Conservation (phyloP, 2,329 filamentous ascomycete species). For the Pestalotiopsis sp. region DNA sequence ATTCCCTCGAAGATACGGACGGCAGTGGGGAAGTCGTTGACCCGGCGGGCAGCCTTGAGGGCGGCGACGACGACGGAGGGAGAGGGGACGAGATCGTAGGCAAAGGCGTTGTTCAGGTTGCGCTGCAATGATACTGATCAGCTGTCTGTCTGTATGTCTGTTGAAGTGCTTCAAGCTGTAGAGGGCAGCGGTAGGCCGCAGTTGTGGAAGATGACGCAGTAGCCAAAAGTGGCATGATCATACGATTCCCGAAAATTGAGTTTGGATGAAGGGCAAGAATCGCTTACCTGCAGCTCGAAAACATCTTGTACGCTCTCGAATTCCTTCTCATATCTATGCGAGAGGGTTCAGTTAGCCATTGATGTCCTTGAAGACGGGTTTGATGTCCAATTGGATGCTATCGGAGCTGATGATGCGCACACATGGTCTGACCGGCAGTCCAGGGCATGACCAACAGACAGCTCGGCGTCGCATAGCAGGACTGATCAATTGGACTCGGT, state of each 20-base stretch:
- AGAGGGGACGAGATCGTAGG: conserved; percentile 98
- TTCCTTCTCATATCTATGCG: conserved; percentile 94
- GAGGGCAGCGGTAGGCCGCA: background rate
- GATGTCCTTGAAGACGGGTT: conserved; percentile 15
- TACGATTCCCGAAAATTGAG: conserved; percentile 14
- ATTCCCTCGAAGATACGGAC: conserved; percentile 99
- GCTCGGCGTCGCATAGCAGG: background rate
- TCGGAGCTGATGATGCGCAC: conserved; percentile 13
- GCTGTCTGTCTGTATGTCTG: background rate
- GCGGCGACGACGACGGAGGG: conserved; percentile 89
- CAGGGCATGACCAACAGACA: background rate
- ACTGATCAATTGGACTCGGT: background rate
- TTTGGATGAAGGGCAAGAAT: conserved; percentile 11
- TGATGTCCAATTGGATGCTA: conserved; percentile 25
- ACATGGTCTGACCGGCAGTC: background rate
- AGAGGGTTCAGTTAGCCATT: conserved; percentile 39
- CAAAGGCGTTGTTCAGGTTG: conserved; percentile 94
- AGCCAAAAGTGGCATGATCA: conserved; percentile 8
- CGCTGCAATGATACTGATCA: conserved; percentile 36
- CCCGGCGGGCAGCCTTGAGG: conserved; percentile 88
- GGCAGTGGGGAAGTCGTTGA: conserved; percentile 98
- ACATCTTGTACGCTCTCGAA: conserved; percentile 97
- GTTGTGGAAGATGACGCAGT: conserved; percentile 11
- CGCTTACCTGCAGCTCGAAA: conserved; percentile 95
- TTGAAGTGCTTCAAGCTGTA: background rate